A percentile compares a stretch with the other conserved stretches of the same genome.
phyloP scores from a whole-genome alignment of 345 rosid genomes.

The Euclidium syriacum region DNA sequence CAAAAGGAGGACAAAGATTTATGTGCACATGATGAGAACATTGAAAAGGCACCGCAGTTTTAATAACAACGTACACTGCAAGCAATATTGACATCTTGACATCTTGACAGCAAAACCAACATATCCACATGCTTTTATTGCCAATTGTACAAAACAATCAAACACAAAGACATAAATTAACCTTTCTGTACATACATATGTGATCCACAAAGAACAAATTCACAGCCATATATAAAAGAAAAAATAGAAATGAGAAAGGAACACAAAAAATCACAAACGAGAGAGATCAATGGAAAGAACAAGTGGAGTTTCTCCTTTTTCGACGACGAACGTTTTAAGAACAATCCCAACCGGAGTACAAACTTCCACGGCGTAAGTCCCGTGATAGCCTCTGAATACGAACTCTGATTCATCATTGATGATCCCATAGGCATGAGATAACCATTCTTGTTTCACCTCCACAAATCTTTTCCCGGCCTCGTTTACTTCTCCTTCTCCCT shows the following conservation, averaged over 20 bases:
- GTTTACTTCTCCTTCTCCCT: slow-evolving; percentile 80
- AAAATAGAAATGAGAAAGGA: background rate
- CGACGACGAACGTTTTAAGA: slow-evolving; percentile 50
- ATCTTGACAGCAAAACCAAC: too few relatives aligned
- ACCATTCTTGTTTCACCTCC: slow-evolving; percentile 71
- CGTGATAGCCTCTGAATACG: slow-evolving; percentile 64
- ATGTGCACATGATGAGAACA: too few relatives aligned
- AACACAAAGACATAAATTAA: background rate
- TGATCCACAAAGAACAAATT: background rate
- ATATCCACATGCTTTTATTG: too few relatives aligned
- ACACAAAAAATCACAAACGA: slow-evolving; percentile 23
- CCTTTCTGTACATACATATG: background rate
- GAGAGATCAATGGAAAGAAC: slow-evolving; percentile 43
- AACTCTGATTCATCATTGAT: slow-evolving; percentile 51
- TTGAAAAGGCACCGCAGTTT: too few relatives aligned
- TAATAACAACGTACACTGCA: too few relatives aligned
- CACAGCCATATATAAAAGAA: background rate
- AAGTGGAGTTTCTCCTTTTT: slow-evolving; percentile 53
- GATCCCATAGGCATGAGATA: slow-evolving; percentile 47
- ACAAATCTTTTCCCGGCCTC: slow-evolving; percentile 63
- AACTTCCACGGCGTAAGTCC: slow-evolving; percentile 56
- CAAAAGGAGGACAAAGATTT: too few relatives aligned
- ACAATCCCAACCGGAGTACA: slow-evolving; percentile 36
- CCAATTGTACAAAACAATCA: too few relatives aligned
- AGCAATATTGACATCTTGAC: too few relatives aligned